phyloP scores from a whole-genome alignment of 1,139 yeast species.

The Lodderomyces margitis region DNA sequence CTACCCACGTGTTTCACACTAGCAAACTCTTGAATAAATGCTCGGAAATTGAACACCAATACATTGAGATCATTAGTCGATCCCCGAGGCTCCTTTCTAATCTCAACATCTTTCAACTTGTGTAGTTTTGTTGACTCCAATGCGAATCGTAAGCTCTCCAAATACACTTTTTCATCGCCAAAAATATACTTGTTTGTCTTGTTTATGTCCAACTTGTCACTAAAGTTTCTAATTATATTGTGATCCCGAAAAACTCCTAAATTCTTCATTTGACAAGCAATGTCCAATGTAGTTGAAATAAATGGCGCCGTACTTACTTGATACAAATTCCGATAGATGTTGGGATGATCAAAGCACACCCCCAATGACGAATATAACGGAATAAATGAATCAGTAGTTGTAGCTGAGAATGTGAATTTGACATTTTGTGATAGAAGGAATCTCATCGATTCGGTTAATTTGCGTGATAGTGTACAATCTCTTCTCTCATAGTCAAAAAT shows the following conservation, averaged over 20 bases:
- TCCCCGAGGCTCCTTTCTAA: conserved; percentile 7
- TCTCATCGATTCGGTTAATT: conserved; percentile 31
- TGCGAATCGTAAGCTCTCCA: conserved; percentile 30
- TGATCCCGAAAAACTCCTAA: conserved; percentile 36
- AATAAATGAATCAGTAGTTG: conserved; percentile 44
- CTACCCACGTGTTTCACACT: conserved; percentile 39
- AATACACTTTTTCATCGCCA: conserved; percentile 26
- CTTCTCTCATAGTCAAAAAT: conserved; percentile 46
- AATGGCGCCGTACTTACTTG: conserved; percentile 6
- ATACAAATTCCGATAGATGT: conserved; percentile 44
- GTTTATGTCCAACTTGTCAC: conserved; percentile 21
- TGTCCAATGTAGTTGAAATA: conserved; percentile 30
- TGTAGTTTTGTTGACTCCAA: conserved; percentile 38
- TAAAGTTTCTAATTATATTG: conserved; percentile 30
- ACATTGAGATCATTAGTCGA: conserved; percentile 14
- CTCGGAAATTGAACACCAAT: conserved; percentile 43
- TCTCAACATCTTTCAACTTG: conserved; percentile 14
- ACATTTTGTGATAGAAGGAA: conserved; percentile 39
- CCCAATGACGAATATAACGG: conserved; percentile 47
- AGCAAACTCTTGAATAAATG: conserved; percentile 35
- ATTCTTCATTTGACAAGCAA: conserved; percentile 35
- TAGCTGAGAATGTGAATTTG: conserved; percentile 49
- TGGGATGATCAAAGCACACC: conserved; percentile 49
- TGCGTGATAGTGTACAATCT: conserved; percentile 29
- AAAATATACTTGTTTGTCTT: conserved; percentile 21